Evolutionary conservation across 257 asterid genomes (phyloP).

Genomic region (Ajuga chamaepitys): DNA sequence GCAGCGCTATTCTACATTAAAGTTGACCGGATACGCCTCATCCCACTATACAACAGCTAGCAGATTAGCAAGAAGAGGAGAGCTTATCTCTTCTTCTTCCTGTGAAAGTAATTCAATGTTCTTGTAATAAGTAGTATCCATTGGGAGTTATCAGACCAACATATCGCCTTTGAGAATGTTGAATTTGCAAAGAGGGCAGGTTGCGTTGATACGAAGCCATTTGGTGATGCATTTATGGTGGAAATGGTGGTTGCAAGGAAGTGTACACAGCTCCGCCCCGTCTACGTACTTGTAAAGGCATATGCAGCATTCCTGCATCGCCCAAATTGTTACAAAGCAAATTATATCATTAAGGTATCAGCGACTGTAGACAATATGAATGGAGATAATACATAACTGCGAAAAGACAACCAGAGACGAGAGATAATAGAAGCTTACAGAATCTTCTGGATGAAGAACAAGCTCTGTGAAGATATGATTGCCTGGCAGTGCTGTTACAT

Average conservation of each 20-base stretch:
- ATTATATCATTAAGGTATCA: not conserved
- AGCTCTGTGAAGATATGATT: conserved; percentile 35
- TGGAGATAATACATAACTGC: no score
- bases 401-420: not conserved
- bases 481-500: conserved; percentile 18
- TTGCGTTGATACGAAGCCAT: conserved; percentile 88
- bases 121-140: not conserved
- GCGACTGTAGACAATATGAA: no score
- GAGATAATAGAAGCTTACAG: conserved; percentile 40
- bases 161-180: conserved; percentile 55
- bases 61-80: conserved; percentile 17
- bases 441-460: conserved; percentile 65
- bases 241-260: conserved; percentile 94
- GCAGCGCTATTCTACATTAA: conserved; percentile 4
- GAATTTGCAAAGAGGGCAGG: conserved; percentile 88
- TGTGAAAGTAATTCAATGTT: not conserved
- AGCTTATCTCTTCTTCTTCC: not conserved
- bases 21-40: conserved; percentile 11
- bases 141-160: conserved; percentile 31
- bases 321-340: not conserved
- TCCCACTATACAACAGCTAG: conserved; percentile 33
- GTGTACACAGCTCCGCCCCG: conserved; percentile 71
- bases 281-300: conserved; percentile 67
- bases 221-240: conserved; percentile 65
- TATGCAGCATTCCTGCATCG: conserved; percentile 81